Conservation (phyloP, 768 basidiomycete genomes). For the Suillus weaverae region DNA sequence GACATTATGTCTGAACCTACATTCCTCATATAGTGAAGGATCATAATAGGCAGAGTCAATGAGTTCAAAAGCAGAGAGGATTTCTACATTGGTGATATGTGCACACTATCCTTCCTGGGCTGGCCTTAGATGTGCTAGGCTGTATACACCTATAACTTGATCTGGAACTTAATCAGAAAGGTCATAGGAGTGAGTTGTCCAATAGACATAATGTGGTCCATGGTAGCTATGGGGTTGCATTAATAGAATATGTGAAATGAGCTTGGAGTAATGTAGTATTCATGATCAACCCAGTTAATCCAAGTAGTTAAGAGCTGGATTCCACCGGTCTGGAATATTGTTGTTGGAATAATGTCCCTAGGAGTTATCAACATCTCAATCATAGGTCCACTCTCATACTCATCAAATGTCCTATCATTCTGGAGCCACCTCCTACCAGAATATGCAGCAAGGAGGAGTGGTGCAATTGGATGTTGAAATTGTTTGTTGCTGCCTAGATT, state of each 20-base stretch:
- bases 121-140: background rate
- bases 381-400: background rate
- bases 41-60: background rate
- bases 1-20: background rate
- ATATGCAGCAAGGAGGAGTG: background rate
- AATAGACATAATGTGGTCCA: background rate
- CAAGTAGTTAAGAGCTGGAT: background rate
- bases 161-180: background rate
- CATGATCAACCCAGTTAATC: background rate
- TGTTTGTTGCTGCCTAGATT: background rate
- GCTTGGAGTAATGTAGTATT: background rate
- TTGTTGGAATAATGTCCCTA: background rate
- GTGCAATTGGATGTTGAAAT: background rate
- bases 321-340: background rate
- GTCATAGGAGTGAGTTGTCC: background rate
- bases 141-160: background rate
- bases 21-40: background rate
- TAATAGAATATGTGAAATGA: background rate
- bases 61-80: background rate
- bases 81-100: background rate
- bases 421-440: background rate
- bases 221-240: background rate
- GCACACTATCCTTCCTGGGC: fast-evolving
- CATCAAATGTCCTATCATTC: background rate
- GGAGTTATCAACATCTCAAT: background rate